These are phyloP conservation scores for Colletotrichum sp. DNA, from an alignment of 2,329 filamentous ascomycete genomes.

Conservation along the genomic window DNA sequence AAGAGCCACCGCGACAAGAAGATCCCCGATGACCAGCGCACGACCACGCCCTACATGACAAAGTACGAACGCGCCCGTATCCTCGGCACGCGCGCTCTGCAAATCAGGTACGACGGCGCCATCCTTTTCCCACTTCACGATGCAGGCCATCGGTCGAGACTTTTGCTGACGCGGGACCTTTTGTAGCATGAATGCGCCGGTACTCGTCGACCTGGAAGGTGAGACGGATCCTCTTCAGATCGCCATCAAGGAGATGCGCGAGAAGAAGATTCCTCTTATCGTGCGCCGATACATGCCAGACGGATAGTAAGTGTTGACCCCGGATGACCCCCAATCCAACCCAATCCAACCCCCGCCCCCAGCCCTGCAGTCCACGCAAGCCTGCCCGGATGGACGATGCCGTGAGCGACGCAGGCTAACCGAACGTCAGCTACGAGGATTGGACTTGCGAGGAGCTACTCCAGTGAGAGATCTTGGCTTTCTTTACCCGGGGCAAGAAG, in stretches of 20 bases:
- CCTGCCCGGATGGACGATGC: background rate
- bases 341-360: background rate
- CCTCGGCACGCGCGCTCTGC: slow-evolving; percentile 88
- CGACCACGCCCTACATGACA: slow-evolving; percentile 98
- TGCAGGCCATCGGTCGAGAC: background rate
- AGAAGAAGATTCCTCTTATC: slow-evolving; percentile 98
- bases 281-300: slow-evolving; percentile 95
- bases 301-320: slow-evolving; percentile 76
- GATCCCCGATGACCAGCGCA: slow-evolving; percentile 85
- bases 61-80: slow-evolving; percentile 98
- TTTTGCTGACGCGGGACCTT: slow-evolving; percentile 19
- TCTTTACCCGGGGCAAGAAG: background rate
- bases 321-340: background rate
- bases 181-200: slow-evolving; percentile 91
- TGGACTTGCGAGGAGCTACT: slow-evolving; percentile 98
- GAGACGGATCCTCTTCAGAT: slow-evolving; percentile 98
- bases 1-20: slow-evolving; percentile 79
- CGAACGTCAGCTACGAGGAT: slow-evolving; percentile 82
- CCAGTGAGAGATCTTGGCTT: slow-evolving; percentile 42
- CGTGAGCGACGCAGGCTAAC: slow-evolving; percentile 23
- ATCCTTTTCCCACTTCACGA: background rate
- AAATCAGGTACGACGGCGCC: slow-evolving; percentile 79
- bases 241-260: slow-evolving; percentile 93
- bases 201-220: slow-evolving; percentile 94
- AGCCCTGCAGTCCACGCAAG: background rate